Base-by-base conservation (phyloP, 306 rosid genomes). In the Cotoneaster glaucophyllus region DNA sequence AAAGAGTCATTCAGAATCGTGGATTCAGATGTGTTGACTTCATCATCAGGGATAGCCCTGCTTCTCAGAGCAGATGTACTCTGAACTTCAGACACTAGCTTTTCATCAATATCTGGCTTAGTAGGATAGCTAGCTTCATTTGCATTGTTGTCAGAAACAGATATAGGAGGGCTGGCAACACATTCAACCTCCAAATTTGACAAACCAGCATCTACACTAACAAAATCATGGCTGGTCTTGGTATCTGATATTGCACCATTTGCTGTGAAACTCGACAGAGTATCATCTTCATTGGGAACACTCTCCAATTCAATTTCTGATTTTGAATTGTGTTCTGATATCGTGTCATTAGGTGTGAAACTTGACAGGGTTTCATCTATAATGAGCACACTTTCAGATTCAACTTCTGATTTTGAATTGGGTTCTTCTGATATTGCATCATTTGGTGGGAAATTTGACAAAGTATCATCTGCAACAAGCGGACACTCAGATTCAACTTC, bases 1-100 rank as follows among this genome's bases (percentile, higher is more conserved):
- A 31, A 67, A 32, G 62, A 45, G 69, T 12, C 62, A 18, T 75
- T 64, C 63, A 19, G 58, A 68, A 74, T 18, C 56, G 9, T 74
- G 68, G 83, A 61, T 54, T 81, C 81, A 54, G 82, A 76, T 53
- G 31, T 43, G 58, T 54, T 52, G 44, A 44, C 82, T 64, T 74
- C 74, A 50, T 77, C 80, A 22, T 48, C 54, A 26, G 63, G 52
- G 28, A 66, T 29, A 75, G 68, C 71, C 64, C 78, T 79, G 61
- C 73, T 81, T 71, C 52, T 73, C 19, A 52, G 13, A 67, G 76
- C 74, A 34, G 79, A 59, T 56, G 70, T 45, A 21, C 81, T 53
- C 54, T 84, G 80, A 61, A 56, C 73, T 73, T 79, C 80, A 62
- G 77, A 68, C 70, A 62, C 83, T 26, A 72, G 69, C 78, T 71